Percentiles rank a stretch among this genome's conserved stretches.
Evolutionary conservation across 2,329 filamentous ascomycete genomes (phyloP).

Genomic region (Graphilbum fragrans): DNA sequence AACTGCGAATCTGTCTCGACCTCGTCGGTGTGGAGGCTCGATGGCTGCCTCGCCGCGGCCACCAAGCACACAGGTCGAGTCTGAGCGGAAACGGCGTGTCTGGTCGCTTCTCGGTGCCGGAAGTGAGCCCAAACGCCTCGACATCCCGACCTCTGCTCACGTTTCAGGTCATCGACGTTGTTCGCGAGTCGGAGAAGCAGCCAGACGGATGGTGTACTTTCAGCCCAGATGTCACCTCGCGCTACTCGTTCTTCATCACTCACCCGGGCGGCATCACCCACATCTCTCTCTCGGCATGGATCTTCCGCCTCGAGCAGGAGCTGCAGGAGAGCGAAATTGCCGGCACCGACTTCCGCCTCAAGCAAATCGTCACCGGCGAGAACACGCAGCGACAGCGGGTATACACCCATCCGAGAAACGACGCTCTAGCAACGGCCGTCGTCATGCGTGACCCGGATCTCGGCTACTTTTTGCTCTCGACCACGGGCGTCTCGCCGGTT

Average conservation of each 20-base stretch:
- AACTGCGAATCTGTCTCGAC: slow-evolving; percentile 49
- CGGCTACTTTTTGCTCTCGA: slow-evolving; percentile 50
- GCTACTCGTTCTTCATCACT: slow-evolving; percentile 52
- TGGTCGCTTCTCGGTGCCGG: slow-evolving; percentile 24
- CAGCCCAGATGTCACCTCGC: slow-evolving; percentile 46
- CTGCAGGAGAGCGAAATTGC: slow-evolving; percentile 41
- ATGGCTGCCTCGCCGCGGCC: slow-evolving; percentile 48
- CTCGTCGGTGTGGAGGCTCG: slow-evolving; percentile 52
- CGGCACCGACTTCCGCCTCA: slow-evolving; percentile 49
- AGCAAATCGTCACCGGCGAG: slow-evolving; percentile 46
- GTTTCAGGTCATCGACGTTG: slow-evolving; percentile 51
- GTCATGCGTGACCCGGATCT: slow-evolving; percentile 49
- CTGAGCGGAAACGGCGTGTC: background rate
- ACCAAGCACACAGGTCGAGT: slow-evolving; percentile 12
- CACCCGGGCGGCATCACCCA: slow-evolving; percentile 48
- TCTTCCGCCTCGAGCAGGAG: slow-evolving; percentile 51
- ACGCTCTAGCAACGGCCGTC: slow-evolving; percentile 39
- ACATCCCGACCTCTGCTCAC: slow-evolving; percentile 40
- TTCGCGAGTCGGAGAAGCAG: slow-evolving; percentile 39
- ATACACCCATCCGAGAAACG: slow-evolving; percentile 37
- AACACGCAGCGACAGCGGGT: slow-evolving; percentile 43
- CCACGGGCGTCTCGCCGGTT: slow-evolving; percentile 45
- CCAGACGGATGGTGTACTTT: slow-evolving; percentile 52
- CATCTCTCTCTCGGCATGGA: slow-evolving; percentile 49
- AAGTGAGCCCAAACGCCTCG: slow-evolving; percentile 20